Percentiles rank a stretch among this genome's conserved stretches.
phyloP scores from a whole-genome alignment of 2,329 filamentous ascomycete species.

The Colletotrichum tofieldiae region DNA sequence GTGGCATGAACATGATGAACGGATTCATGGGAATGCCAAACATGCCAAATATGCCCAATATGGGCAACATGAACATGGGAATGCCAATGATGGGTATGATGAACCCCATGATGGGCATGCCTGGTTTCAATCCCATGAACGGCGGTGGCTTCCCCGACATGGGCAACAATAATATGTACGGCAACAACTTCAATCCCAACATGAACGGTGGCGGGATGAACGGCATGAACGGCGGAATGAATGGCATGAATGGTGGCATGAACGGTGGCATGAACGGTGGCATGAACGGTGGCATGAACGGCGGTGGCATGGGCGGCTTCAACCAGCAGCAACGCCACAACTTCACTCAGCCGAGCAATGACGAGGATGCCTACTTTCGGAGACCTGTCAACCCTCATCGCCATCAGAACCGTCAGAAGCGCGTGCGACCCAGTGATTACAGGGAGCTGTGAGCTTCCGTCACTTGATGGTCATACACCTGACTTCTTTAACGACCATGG shows the following conservation, averaged over 20 bases:
- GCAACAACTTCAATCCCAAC: constrained; percentile 55
- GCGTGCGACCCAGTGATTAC: constrained; percentile 91
- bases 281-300: constrained; percentile 51
- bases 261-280: constrained; percentile 45
- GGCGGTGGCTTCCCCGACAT: constrained; percentile 50
- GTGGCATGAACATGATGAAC: constrained; percentile 42
- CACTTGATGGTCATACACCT: neutral
- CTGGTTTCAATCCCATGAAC: constrained; percentile 46
- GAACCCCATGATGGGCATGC: constrained; percentile 47
- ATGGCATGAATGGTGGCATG: constrained; percentile 45
- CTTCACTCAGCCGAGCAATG: constrained; percentile 71
- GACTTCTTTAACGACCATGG: neutral
- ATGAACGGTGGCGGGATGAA: constrained; percentile 50
- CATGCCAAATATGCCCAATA: constrained; percentile 47
- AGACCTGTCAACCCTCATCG: constrained; percentile 96
- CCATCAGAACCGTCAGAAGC: constrained; percentile 84
- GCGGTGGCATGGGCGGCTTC: constrained; percentile 43
- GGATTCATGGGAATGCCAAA: constrained; percentile 53
- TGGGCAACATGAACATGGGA: constrained; percentile 53
- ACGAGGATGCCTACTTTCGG: constrained; percentile 94
- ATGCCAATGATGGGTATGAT: constrained; percentile 49
- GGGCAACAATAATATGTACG: constrained; percentile 48
- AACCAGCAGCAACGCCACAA: constrained; percentile 49
- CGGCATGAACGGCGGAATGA: constrained; percentile 54
- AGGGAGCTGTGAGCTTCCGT: constrained; percentile 76